Evolutionary conservation across 192 early-diverging fungal species (phyloP).

Genomic region (Linnemannia hyalina): DNA sequence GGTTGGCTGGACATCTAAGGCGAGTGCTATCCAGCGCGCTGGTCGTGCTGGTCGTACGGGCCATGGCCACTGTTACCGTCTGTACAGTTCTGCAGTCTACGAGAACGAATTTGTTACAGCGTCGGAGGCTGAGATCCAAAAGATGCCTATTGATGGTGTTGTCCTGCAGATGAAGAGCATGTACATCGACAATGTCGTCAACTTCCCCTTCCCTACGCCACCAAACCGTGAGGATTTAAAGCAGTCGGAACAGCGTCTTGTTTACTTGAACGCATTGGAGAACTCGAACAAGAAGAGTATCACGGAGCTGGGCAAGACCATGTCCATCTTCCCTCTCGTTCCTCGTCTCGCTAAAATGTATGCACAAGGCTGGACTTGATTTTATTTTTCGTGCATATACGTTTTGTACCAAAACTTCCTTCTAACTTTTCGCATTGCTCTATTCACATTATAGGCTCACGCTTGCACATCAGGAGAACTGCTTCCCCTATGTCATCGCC

Average conservation of each 20-base stretch:
- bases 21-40: constrained; percentile 94
- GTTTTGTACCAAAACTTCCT: not conserved
- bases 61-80: constrained; percentile 96
- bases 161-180: constrained; percentile 99
- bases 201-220: constrained; percentile 98
- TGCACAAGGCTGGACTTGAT: not conserved
- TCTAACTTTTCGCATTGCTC: constrained; percentile 26
- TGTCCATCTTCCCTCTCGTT: constrained; percentile 92
- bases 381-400: not conserved
- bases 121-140: constrained; percentile 91
- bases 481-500: constrained; percentile 90
- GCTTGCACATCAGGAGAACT: constrained; percentile 86
- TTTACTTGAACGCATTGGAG: constrained; percentile 83
- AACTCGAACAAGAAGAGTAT: constrained; percentile 70
- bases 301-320: constrained; percentile 87
- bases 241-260: constrained; percentile 85
- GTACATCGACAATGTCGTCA: constrained; percentile 93
- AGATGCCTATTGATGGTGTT: constrained; percentile 96
- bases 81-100: constrained; percentile 95
- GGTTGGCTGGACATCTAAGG: constrained; percentile 94
- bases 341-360: constrained; percentile 94
- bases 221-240: constrained; percentile 80
- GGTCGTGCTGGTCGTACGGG: constrained; percentile 97
- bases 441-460: constrained; percentile 72
- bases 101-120: constrained; percentile 90